These are phyloP conservation scores for Penicillium italicum DNA, from an alignment of 2,329 filamentous ascomycete genomes.

Conservation along the genomic window DNA sequence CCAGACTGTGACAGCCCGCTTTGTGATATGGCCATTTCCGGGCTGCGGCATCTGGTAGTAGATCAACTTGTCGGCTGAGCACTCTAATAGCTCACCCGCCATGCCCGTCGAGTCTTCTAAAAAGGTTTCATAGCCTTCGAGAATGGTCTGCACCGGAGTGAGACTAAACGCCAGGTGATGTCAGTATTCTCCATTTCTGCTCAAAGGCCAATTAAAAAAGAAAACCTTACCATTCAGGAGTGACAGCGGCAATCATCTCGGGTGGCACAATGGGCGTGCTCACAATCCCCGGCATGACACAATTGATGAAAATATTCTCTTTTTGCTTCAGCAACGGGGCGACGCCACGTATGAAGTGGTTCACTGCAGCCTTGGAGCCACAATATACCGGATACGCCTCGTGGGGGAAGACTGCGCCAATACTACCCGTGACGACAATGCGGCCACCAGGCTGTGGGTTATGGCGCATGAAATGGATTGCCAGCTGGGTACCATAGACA, in stretches of 20 bases:
- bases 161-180: constrained; percentile 19
- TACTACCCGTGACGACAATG: constrained; percentile 46
- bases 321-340: constrained; percentile 44
- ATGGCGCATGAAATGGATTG: constrained; percentile 54
- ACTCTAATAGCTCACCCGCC: constrained; percentile 47
- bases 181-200: background rate
- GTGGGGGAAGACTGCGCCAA: constrained; percentile 46
- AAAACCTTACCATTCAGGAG: constrained; percentile 27
- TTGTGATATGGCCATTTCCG: constrained; percentile 43
- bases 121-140: constrained; percentile 47
- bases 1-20: constrained; percentile 48
- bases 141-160: constrained; percentile 45
- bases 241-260: constrained; percentile 44
- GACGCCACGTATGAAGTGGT: constrained; percentile 41
- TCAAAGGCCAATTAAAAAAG: background rate
- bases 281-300: constrained; percentile 49
- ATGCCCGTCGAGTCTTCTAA: constrained; percentile 44
- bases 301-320: constrained; percentile 50
- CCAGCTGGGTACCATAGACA: constrained; percentile 49
- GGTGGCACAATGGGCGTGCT: constrained; percentile 47
- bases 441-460: constrained; percentile 45
- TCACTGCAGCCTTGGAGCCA: constrained; percentile 51
- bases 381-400: constrained; percentile 49
- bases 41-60: constrained; percentile 37
- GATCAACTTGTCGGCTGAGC: constrained; percentile 43